Evolutionary conservation across 805 yeast species (phyloP), one percentile per base, ranked within the genome.

Genomic region (Nakazawaea wyomingensis): DNA sequence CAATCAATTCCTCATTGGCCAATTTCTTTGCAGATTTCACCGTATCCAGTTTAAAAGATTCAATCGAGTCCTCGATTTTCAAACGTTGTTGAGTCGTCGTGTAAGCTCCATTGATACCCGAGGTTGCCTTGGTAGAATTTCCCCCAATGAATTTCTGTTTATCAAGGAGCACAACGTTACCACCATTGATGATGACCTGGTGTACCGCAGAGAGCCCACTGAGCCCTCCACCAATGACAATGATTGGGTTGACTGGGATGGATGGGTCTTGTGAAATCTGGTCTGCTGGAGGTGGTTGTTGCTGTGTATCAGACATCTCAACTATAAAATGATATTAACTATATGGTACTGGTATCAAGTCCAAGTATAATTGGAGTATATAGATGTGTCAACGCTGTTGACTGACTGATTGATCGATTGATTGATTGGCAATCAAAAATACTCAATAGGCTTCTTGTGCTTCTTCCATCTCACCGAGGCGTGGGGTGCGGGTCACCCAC

Each of bases 81-180:
- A 68, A 59, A 6, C 60, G 44, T 28, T 67, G 63, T 56, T 85
- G 96, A 4, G 83, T 76, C 14, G 72, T 54, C 0, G 95, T 82
- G 29, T 71, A 64, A 0, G 85, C 81, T n/a, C 93, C 96, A 54
- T 80, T 80, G 50, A 80, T 80, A 5, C 85, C 85, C 1, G 80
- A 74, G 1, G 85, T 77, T 2, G 85, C 85, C 54, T 80, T 80
- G 19, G 81, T 80, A 37, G 82, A 74, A 53, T 80, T 80, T 1
- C 85, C 85, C 36, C 83, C 80, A 34, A 76, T 67, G 50, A 73
- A 76, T 8, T 78, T 74, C 50, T 76, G 81, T 54, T 78, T 78
- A 53, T 80, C 85, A 30, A 80, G 52, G 6, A 80, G 54, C 2
- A 72, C 61, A 20, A 79, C 73, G 52, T 73, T 74, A 34, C 73